A percentile compares a stretch with the other conserved stretches of the same genome.
These are phyloP conservation scores for Aspergillus asperescens DNA, from an alignment of 495 filamentous ascomycete species.

Conservation along the genomic window DNA sequence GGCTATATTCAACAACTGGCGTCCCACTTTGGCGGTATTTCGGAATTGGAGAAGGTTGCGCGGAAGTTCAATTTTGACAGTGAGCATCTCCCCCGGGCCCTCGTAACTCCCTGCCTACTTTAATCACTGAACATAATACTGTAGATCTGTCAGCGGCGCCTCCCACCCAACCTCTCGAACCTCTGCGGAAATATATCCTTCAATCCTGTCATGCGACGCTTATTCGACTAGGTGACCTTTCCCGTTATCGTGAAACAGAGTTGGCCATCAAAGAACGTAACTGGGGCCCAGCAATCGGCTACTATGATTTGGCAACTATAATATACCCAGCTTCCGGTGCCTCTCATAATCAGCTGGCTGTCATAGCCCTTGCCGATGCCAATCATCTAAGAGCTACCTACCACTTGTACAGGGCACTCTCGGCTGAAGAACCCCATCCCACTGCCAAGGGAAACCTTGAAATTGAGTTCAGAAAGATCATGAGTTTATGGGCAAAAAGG, in stretches of 20 bases:
- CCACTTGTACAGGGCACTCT: conserved; percentile 78
- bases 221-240: conserved; percentile 83
- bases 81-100: conserved; percentile 24
- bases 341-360: conserved; percentile 83
- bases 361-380: conserved; percentile 68
- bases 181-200: conserved; percentile 54
- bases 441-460: conserved; percentile 69
- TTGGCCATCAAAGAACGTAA: conserved; percentile 58
- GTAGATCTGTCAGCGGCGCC: conserved; percentile 37
- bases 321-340: conserved; percentile 73
- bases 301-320: conserved; percentile 75
- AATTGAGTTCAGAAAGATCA: conserved; percentile 71
- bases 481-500: conserved; percentile 53
- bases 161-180: conserved; percentile 37
- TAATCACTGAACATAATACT: conserved; percentile 27
- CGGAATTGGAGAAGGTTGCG: conserved; percentile 67
- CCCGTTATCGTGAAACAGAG: conserved; percentile 79
- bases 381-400: conserved; percentile 81
- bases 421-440: conserved; percentile 66
- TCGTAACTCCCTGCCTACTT: conserved; percentile 4
- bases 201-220: conserved; percentile 77
- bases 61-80: conserved; percentile 59
- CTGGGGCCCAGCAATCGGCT: conserved; percentile 76
- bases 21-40: conserved; percentile 63
- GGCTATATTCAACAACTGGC: conserved; percentile 75